A percentile compares a stretch with the other conserved stretches of the same genome.
phyloP scores from a whole-genome alignment of 331 rosid species.

The Rhamnella rubrinervis region DNA sequence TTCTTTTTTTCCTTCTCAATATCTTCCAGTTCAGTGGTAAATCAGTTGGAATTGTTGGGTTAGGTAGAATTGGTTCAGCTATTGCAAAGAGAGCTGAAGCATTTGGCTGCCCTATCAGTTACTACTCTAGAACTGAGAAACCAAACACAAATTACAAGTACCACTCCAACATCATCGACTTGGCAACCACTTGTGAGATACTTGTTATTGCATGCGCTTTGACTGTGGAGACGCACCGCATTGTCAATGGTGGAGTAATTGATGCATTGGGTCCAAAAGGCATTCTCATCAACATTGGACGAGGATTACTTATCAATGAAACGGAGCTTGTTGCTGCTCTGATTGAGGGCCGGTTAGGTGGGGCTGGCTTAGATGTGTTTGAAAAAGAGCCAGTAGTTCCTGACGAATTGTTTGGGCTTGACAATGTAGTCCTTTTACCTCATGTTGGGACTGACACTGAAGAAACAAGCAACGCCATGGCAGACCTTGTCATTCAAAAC shows the following conservation, averaged over 20 bases:
- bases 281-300: constrained; percentile 58
- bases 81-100: constrained; percentile 66
- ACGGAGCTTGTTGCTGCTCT: constrained; percentile 59
- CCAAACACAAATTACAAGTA: constrained; percentile 45
- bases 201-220: constrained; percentile 57
- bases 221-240: constrained; percentile 53
- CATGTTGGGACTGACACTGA: constrained; percentile 63
- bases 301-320: constrained; percentile 54
- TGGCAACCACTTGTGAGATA: constrained; percentile 49
- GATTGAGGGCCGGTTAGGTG: constrained; percentile 52
- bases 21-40: constrained; percentile 62
- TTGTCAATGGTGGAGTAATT: constrained; percentile 53
- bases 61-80: constrained; percentile 76
- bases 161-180: constrained; percentile 40
- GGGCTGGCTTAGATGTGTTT: constrained; percentile 79
- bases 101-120: constrained; percentile 56
- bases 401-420: constrained; percentile 44
- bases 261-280: constrained; percentile 68
- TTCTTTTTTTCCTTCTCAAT: not conserved
- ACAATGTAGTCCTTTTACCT: constrained; percentile 62
- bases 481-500: constrained; percentile 62
- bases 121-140: constrained; percentile 52
- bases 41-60: constrained; percentile 64
- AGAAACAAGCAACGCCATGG: constrained; percentile 64
- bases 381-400: constrained; percentile 67